These are phyloP conservation scores for Polyrhizophydium stewartii DNA, from an alignment of 371 early-diverging fungal species.

Conservation along the genomic window DNA sequence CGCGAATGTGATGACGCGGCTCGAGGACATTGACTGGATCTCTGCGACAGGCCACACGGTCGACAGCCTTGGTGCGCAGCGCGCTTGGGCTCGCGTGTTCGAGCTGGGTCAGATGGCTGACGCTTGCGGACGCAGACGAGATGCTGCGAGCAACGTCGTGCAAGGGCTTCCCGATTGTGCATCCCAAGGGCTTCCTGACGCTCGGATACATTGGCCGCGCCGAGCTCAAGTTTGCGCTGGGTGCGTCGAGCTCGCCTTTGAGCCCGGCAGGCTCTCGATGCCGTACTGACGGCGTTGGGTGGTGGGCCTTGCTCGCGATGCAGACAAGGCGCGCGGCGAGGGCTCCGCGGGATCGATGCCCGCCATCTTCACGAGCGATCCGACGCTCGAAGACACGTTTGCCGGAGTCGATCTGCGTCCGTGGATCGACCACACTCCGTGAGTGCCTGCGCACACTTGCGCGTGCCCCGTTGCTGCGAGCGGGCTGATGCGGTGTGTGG, in stretches of 20 bases:
- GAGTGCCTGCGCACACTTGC: neutral
- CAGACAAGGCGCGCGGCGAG: conserved; percentile 3
- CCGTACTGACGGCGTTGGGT: no score
- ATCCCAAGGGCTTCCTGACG: conserved; percentile 52
- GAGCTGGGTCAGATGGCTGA: neutral
- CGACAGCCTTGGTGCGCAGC: conserved; percentile 29
- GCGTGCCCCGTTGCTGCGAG: neutral
- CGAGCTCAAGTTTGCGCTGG: conserved; percentile 69
- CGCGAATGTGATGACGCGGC: conserved; percentile 61
- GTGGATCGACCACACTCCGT: conserved; percentile 62
- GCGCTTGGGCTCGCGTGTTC: neutral
- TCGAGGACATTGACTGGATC: conserved; percentile 63
- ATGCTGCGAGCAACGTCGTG: conserved; percentile 35
- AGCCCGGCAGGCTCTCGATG: no score
- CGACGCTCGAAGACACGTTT: neutral
- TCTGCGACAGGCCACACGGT: conserved; percentile 57
- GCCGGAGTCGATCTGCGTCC: conserved; percentile 67
- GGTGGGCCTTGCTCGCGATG: neutral
- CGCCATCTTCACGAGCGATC: neutral
- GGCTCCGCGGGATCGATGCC: neutral
- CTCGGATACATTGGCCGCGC: conserved; percentile 85
- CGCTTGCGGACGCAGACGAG: conserved; percentile 8
- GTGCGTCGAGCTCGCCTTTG: no score
- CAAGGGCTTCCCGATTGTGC: conserved; percentile 86
- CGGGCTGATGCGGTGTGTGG: neutral